Evolutionary conservation across 352 stramenopile species (phyloP).

Genomic region (Phytophthora europaea): DNA sequence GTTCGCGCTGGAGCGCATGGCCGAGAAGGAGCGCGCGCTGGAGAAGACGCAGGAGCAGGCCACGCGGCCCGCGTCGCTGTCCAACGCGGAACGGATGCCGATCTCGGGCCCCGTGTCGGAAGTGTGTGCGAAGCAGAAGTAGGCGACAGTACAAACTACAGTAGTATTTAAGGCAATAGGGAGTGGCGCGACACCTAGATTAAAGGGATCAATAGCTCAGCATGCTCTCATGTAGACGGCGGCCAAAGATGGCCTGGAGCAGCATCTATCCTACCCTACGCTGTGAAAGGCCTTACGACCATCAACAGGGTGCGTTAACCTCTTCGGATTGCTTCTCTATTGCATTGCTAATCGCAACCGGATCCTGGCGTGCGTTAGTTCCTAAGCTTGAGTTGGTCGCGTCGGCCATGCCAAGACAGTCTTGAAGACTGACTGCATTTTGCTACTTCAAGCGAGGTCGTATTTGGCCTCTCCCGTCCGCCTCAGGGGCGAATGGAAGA

Average conservation of each 20-base stretch:
- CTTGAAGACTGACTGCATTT: too few relatives aligned
- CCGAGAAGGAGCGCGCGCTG: slow-evolving; percentile 40
- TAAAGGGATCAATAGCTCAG: slow-evolving; percentile 20
- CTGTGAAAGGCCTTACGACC: too few relatives aligned
- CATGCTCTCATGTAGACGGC: slow-evolving; percentile 4
- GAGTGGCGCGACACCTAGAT: slow-evolving; percentile 21
- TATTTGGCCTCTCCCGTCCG: too few relatives aligned
- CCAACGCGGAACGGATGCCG: slow-evolving; percentile 42
- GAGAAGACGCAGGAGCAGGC: slow-evolving; percentile 31
- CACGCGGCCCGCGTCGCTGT: slow-evolving; percentile 54
- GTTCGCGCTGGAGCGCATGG: slow-evolving; percentile 77
- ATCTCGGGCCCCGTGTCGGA: slow-evolving; percentile 47
- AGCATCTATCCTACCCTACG: too few relatives aligned
- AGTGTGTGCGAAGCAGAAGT: slow-evolving; percentile 54
- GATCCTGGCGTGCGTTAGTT: too few relatives aligned
- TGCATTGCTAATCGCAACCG: too few relatives aligned
- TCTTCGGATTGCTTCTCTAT: too few relatives aligned
- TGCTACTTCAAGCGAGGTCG: too few relatives aligned
- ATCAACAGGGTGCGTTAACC: too few relatives aligned
- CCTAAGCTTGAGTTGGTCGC: too few relatives aligned
- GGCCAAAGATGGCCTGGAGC: not conserved
- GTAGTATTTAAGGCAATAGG: slow-evolving; percentile 45
- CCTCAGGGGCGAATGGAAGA: not conserved
- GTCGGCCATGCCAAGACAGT: too few relatives aligned
- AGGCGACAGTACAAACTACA: slow-evolving; percentile 28